Evolutionary conservation across 352 stramenopile genomes (phyloP), one percentile per base, ranked within the genome.

Genomic region (Elongisporangium anandrum): DNA sequence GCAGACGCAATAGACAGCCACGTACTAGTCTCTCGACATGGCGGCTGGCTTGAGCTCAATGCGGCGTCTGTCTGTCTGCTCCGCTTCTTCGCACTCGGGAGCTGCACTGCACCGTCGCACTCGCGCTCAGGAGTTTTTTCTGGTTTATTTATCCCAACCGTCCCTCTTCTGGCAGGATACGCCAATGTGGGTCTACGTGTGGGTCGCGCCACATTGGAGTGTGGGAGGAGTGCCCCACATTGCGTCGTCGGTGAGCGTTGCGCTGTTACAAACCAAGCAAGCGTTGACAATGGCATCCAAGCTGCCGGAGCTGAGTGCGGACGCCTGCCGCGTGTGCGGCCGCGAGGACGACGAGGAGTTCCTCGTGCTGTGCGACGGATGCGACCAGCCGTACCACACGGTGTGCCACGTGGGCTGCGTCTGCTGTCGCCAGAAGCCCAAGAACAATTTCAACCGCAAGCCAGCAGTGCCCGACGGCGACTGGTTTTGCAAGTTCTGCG

Each of bases 401-500:
- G 73, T 70, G 41, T 94, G 81, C 70, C 77, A 85, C 61, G 63
- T 79, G 12, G 84, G 84, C 55, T 93, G 84, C 69, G 79, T 84
- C 21, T 93, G 84, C 71, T 93, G 84, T 68, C 74, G 76, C 56
- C 71, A 78, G 39, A 91, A 91, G 62, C 84, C 84, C 53, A 85
- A 84, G 64, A 85, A 80, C 70, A 87, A 79, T 64, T 91, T 91
- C 65, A 79, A 77, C 47, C 81, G 81, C 66, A 88, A 89, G 59
- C 81, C 79, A 12, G 66, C 79, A 0, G 84, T 93, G 57, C 84
- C 84, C 29, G 81, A 93, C 22, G 84, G 84, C 60, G 84, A 93
- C 66, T 93, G 84, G 84, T 93, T 91, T 60, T 91, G 84, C 79
- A 93, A 93, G 68, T 90, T 93, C 50, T 93, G 84, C 60, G 78